phyloP scores from a whole-genome alignment of 2,329 filamentous ascomycete genomes.

The Aspergillus piperis region DNA sequence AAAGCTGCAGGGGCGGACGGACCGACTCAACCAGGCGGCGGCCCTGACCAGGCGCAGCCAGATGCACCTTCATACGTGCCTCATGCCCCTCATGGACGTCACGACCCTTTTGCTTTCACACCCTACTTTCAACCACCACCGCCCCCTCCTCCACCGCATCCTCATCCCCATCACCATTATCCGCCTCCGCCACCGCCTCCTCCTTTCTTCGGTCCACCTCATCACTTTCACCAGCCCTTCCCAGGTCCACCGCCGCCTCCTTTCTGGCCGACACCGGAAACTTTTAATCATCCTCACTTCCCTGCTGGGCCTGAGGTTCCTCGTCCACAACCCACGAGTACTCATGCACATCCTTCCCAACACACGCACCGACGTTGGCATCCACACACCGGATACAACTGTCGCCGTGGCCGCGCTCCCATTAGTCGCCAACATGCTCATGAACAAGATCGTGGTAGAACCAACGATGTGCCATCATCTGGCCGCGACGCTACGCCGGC shows the following conservation, averaged over 20 bases:
- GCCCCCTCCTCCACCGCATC: neutral
- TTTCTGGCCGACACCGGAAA: neutral
- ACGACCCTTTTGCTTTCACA: neutral
- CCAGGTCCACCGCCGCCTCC: neutral
- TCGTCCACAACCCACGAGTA: neutral
- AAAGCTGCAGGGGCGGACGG: neutral
- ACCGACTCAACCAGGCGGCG: neutral
- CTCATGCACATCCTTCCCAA: neutral
- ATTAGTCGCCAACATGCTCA: neutral
- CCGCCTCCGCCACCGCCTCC: neutral
- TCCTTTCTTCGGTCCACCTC: neutral
- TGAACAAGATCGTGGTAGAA: neutral
- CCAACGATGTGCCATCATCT: neutral
- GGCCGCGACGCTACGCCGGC: neutral
- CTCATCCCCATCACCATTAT: slow-evolving; percentile 1
- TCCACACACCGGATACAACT: neutral
- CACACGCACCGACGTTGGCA: too few species aligned
- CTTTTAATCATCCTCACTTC: neutral
- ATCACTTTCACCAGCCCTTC: neutral
- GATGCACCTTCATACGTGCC: neutral
- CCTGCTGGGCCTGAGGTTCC: neutral
- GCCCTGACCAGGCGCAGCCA: neutral
- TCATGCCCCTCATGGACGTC: neutral
- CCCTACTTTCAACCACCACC: neutral
- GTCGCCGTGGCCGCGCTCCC: neutral